Evolutionary conservation across 257 asterid genomes (phyloP).

Genomic region (Fraxinus anomala): DNA sequence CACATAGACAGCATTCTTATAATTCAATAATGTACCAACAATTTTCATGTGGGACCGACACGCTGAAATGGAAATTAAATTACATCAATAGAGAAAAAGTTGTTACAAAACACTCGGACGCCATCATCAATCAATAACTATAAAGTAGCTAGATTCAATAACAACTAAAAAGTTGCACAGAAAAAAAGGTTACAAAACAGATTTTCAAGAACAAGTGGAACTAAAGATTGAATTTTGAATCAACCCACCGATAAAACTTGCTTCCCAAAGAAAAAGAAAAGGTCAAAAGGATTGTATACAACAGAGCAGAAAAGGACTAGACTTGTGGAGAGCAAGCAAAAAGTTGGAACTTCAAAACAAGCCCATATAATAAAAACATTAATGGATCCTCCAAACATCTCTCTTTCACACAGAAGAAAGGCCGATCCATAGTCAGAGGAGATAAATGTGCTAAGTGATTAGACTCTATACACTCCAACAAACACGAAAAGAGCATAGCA

Average conservation of each 20-base stretch:
- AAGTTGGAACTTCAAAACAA: no score
- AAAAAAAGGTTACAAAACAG: background rate
- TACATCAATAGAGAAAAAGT: conserved; percentile 1
- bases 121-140: background rate
- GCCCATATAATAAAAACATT: no score
- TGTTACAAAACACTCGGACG: conserved; percentile 2
- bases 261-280: background rate
- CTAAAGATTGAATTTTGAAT: background rate
- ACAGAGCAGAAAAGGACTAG: background rate
- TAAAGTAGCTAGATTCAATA: conserved; percentile 15
- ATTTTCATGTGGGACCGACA: background rate
- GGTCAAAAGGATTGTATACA: background rate
- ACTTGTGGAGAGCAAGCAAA: background rate
- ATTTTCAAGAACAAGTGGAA: conserved; percentile 22
- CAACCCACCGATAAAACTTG: conserved; percentile 10
- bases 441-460: background rate
- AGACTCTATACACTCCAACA: background rate
- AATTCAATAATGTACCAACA: background rate
- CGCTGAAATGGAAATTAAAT: background rate
- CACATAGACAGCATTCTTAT: background rate
- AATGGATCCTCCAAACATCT: no score
- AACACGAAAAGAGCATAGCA: background rate
- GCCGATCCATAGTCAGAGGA: background rate
- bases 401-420: no score
- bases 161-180: conserved; percentile 5